Percentiles rank a stretch among this genome's conserved stretches.
These are phyloP conservation scores for Plasmodium inui DNA, from an alignment of 169 alveolate species.

Conservation along the genomic window DNA sequence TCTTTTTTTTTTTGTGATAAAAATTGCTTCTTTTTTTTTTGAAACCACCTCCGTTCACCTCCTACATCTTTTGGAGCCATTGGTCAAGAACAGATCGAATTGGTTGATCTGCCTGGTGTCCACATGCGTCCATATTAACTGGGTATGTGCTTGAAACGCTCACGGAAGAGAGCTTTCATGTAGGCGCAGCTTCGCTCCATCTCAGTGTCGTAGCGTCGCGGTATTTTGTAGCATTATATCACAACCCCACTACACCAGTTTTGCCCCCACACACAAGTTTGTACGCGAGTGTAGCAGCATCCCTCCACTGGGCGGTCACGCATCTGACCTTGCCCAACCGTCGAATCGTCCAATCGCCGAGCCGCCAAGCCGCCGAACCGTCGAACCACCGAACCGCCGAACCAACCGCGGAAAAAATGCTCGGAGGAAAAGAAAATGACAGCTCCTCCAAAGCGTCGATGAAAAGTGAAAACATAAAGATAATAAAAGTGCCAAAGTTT, in stretches of 20 bases:
- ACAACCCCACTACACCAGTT: neutral
- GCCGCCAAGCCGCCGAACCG: too few relatives aligned
- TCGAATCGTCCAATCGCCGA: too few relatives aligned
- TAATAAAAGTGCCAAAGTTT: constrained; percentile 71
- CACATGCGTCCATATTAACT: neutral
- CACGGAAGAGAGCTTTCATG: neutral
- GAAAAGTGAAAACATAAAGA: constrained; percentile 44
- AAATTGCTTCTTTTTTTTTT: neutral
- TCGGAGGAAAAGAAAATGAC: constrained; percentile 31
- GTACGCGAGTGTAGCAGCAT: neutral
- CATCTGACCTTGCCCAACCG: neutral
- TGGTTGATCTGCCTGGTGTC: neutral
- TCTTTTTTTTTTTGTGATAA: neutral
- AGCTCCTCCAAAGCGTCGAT: constrained; percentile 11
- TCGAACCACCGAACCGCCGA: neutral
- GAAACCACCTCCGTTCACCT: neutral
- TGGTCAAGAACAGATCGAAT: neutral
- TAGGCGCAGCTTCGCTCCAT: neutral
- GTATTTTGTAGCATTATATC: neutral
- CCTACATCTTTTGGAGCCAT: neutral
- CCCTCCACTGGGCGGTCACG: neutral
- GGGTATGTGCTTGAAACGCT: neutral
- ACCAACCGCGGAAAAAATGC: constrained; percentile 14
- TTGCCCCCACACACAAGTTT: neutral
- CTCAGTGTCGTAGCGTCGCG: neutral